Base-by-base conservation (phyloP, 1,284 basidiomycete genomes). In the Malassezia yamatoensis region DNA sequence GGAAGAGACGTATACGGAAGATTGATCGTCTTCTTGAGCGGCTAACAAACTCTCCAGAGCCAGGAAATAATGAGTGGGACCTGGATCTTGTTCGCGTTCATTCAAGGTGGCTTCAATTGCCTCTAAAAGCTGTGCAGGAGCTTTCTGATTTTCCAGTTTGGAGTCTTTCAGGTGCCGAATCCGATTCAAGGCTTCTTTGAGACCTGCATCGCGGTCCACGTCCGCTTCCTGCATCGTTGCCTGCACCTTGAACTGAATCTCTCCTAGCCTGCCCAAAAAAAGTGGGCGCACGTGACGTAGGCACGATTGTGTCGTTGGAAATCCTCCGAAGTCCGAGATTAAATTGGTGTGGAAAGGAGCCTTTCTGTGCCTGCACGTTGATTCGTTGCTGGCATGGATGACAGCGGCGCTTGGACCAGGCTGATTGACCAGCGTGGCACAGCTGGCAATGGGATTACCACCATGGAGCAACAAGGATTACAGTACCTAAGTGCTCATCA, bases 61-160 rank as follows among this genome's bases (percentile, higher is more conserved):
- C 24, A 72, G 57, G 29, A 72, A 61, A 61, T 74, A 74, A 36
- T 66, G 67, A 15, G 68, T 70, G 5, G 71, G 70, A 8, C 88
- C 1, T 83, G 82, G 37, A 53, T 85, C 52, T 5, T 44, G 54
- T 78, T 81, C 80, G 62, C 88, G 86, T 64, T 90, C 86, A 51
- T 81, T 79, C 65, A 98, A 81, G 11, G 90, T 93, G 2, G 83
- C 81, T 76, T 99, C 94, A 67, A 98, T 81, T 15, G 91, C 94
- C 53, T 81, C 78, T 41, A 99, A 81, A 18, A 99, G 83, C 52
- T 83, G 85, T 13, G 94, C 94, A 2, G 90, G 90, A 49, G 86
- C 83, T 72, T 88, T 88, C 77, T 96, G 90, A 72, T 94, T 88
- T 1, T 84, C 75, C 18, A 93, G 80, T 29, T 83, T 81, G 0